A percentile compares a stretch with the other conserved stretches of the same genome.
These are phyloP conservation scores for Termitomyces sp. DNA, from an alignment of 768 basidiomycete species.

Conservation along the genomic window DNA sequence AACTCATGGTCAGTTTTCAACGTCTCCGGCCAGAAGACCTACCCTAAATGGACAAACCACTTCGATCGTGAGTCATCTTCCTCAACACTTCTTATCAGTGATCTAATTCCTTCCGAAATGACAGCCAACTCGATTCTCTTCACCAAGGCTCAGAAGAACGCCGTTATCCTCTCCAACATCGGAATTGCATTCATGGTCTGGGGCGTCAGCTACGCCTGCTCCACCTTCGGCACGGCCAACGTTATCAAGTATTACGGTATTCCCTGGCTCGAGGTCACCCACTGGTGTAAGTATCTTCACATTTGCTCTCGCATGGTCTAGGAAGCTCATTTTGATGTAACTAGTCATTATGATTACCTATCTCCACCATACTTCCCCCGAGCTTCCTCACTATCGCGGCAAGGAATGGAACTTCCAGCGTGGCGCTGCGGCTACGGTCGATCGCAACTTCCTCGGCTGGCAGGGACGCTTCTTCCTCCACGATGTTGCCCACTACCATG, in stretches of 20 bases:
- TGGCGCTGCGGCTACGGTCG: not conserved
- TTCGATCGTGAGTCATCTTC: not conserved
- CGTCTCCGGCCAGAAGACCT: constrained; percentile 5
- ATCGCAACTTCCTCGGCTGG: constrained; percentile 2
- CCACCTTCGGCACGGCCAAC: constrained; percentile 34
- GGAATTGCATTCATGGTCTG: constrained; percentile 50
- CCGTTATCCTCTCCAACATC: constrained; percentile 56
- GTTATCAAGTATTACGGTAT: constrained; percentile 51
- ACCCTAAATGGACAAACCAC: constrained; percentile 4
- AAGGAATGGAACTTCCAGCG: constrained; percentile 4
- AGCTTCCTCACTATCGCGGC: not conserved
- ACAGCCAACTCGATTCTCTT: constrained; percentile 58
- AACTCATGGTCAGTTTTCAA: not conserved
- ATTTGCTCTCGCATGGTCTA: not conserved
- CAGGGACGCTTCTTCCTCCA: constrained; percentile 2
- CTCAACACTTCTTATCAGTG: no score
- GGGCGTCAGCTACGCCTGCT: constrained; percentile 34
- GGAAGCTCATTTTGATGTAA: not conserved
- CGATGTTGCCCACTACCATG: not conserved
- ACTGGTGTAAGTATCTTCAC: constrained; percentile 44
- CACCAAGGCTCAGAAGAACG: constrained; percentile 45
- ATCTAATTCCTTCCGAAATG: not conserved
- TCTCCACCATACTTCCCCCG: not conserved
- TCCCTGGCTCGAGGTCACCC: constrained; percentile 54
- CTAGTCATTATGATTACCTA: constrained; percentile 1